Conservation (phyloP, 306 rosid species). For the Cotoneaster glaucophyllus region DNA sequence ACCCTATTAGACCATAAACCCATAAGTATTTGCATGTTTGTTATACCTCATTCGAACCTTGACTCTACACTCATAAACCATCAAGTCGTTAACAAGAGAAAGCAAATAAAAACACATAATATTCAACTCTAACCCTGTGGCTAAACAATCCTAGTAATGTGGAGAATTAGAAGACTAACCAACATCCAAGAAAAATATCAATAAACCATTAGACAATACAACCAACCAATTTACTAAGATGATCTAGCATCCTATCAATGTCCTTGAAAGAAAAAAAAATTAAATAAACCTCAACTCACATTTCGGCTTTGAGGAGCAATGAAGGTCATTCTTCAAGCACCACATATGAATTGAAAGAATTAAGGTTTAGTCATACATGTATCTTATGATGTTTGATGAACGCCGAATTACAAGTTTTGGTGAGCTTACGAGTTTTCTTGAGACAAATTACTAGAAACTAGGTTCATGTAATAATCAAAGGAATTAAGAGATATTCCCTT, state of each 20-base stretch:
- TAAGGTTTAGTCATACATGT: slow-evolving; percentile 11
- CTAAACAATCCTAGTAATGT: no score
- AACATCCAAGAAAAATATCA: no score
- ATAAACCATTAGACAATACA: no score
- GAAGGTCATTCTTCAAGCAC: slow-evolving; percentile 59
- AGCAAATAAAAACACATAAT: no score
- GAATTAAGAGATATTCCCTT: background rate
- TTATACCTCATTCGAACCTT: no score
- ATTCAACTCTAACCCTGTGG: no score
- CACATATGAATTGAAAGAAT: slow-evolving; percentile 29
- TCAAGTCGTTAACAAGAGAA: no score
- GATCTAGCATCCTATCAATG: no score
- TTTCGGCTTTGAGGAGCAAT: slow-evolving; percentile 40
- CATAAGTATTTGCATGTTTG: background rate
- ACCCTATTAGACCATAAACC: no score
- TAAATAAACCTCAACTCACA: slow-evolving; percentile 39
- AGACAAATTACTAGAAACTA: slow-evolving; percentile 54
- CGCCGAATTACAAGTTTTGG: background rate
- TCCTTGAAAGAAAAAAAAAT: slow-evolving; percentile 10
- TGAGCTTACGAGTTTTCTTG: slow-evolving; percentile 34
- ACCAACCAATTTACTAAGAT: no score
- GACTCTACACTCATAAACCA: no score
- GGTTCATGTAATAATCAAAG: slow-evolving; percentile 41
- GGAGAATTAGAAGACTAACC: no score
- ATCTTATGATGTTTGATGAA: background rate